phyloP scores from a whole-genome alignment of 257 asterid genomes.

The Rhazya stricta region DNA sequence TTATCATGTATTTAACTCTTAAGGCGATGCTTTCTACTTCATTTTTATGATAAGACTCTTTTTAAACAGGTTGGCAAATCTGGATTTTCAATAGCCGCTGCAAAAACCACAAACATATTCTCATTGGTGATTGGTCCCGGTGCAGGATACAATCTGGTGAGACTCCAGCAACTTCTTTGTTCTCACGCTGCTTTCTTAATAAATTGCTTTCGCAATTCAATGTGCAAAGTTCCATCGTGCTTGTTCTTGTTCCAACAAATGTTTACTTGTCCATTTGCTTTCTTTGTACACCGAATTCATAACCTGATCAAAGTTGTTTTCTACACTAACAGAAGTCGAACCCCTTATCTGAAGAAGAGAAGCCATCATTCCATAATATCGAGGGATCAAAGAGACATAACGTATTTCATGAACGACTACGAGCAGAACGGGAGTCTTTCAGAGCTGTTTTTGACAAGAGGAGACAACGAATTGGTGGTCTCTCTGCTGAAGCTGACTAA shows the following conservation, averaged over 20 bases:
- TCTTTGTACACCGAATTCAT: not conserved
- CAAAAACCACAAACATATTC: constrained; percentile 38
- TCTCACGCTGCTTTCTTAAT: not conserved
- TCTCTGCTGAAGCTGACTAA: constrained; percentile 42
- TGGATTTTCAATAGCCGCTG: constrained; percentile 79
- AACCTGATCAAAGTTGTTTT: not conserved
- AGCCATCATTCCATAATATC: constrained; percentile 21
- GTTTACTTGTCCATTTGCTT: not conserved
- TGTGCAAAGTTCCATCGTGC: not conserved
- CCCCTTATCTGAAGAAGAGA: constrained; percentile 70
- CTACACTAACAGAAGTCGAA: constrained; percentile 55
- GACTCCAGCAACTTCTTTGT: constrained; percentile 15
- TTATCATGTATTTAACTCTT: too few species aligned
- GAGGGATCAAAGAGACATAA: constrained; percentile 47
- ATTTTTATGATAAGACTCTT: not conserved
- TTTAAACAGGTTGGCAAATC: constrained; percentile 52
- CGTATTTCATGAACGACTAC: constrained; percentile 63
- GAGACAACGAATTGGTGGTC: constrained; percentile 51
- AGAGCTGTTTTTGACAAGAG: constrained; percentile 83
- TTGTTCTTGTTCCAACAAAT: too few species aligned
- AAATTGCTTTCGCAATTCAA: not conserved
- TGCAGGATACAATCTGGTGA: constrained; percentile 86
- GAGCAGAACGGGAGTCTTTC: constrained; percentile 83
- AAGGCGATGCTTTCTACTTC: not conserved
- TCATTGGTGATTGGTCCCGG: constrained; percentile 92